These are phyloP conservation scores for Tieghemiomyces parasiticus DNA, from an alignment of 192 early-diverging fungal genomes.

Conservation along the genomic window DNA sequence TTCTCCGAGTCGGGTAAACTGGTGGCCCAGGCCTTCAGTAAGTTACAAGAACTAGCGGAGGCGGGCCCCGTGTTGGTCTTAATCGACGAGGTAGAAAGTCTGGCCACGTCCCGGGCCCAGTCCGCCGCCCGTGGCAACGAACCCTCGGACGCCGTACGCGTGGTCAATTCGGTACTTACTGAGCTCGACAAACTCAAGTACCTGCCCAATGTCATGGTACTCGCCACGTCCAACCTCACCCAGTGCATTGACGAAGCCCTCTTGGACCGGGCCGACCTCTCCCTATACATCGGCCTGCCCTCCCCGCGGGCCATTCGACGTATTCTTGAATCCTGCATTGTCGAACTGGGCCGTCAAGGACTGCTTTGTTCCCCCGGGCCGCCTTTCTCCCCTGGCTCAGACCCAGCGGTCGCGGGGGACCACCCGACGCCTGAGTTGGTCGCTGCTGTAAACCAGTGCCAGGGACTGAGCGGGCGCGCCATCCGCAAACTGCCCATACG, in stretches of 20 bases:
- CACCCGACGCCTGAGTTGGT: not conserved
- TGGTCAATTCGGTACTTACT: constrained; percentile 53
- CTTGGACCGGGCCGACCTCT: constrained; percentile 53
- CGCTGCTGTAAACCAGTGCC: not conserved
- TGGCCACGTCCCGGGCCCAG: constrained; percentile 46
- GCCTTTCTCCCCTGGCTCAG: too few relatives aligned
- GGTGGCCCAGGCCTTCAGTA: constrained; percentile 42
- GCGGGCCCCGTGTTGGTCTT: constrained; percentile 38
- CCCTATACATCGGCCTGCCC: constrained; percentile 36
- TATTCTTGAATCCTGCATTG: constrained; percentile 34
- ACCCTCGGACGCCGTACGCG: constrained; percentile 53
- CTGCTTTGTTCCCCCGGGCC: not conserved
- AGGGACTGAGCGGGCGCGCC: constrained; percentile 1
- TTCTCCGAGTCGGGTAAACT: constrained; percentile 59
- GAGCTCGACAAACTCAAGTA: constrained; percentile 49
- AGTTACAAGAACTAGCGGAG: constrained; percentile 38
- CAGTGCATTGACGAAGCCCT: constrained; percentile 47
- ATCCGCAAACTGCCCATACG: constrained; percentile 10
- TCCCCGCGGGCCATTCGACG: constrained; percentile 32
- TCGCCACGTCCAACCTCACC: constrained; percentile 59
- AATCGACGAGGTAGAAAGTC: constrained; percentile 57
- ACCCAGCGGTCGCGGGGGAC: not conserved
- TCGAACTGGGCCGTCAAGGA: constrained; percentile 22
- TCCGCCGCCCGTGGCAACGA: constrained; percentile 43
- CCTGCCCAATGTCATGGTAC: constrained; percentile 41